phyloP scores from a whole-genome alignment of 345 rosid genomes.

The Lumnitzera racemosa region DNA sequence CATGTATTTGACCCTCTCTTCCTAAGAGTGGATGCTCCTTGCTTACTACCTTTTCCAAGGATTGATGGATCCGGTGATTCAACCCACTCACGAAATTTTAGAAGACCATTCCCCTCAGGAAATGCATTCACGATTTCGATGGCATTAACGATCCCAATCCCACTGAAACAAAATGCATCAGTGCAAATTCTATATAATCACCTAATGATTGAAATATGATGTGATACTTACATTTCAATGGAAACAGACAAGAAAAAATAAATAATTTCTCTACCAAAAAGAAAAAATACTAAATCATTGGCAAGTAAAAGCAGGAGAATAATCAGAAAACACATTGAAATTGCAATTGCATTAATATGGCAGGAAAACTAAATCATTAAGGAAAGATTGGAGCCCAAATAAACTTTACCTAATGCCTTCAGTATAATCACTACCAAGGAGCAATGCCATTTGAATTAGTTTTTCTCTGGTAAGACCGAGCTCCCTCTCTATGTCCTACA shows the following conservation, averaged over 20 bases:
- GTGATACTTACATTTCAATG: no score
- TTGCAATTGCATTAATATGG: no score
- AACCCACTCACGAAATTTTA: slow-evolving; percentile 84
- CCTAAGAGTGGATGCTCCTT: slow-evolving; percentile 25
- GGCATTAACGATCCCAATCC: slow-evolving; percentile 97
- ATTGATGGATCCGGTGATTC: slow-evolving; percentile 97
- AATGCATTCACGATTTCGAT: slow-evolving; percentile 92
- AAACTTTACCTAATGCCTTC: slow-evolving; percentile 80
- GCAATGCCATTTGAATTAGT: slow-evolving; percentile 83
- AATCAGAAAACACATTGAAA: no score
- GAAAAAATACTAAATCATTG: no score
- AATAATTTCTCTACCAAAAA: no score
- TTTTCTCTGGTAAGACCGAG: slow-evolving; percentile 82
- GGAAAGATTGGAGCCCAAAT: no score
- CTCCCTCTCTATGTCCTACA: slow-evolving; percentile 84
- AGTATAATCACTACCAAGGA: slow-evolving; percentile 97
- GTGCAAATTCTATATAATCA: background rate
- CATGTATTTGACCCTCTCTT: slow-evolving; percentile 35
- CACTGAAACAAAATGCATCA: slow-evolving; percentile 45
- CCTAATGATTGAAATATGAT: background rate
- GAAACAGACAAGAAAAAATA: no score
- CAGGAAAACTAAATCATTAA: no score
- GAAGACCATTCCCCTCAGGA: slow-evolving; percentile 89
- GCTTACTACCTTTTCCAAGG: slow-evolving; percentile 45
- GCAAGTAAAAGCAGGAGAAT: no score